Conservation (phyloP, 768 basidiomycete species). For the Amanita polypyramis region DNA sequence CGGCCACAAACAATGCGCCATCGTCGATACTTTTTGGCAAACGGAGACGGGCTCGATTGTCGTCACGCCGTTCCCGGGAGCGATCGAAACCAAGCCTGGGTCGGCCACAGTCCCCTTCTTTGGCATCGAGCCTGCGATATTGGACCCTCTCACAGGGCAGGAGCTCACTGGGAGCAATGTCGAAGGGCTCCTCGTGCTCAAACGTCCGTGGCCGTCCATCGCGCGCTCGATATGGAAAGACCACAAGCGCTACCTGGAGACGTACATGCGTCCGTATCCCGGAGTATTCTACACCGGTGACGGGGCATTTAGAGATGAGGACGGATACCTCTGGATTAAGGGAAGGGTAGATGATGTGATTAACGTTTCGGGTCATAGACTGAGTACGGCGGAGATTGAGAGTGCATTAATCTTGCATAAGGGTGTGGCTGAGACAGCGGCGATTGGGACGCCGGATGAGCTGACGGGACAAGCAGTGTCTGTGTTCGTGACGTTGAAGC, state of each 20-base stretch:
- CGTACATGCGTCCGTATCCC: constrained; percentile 66
- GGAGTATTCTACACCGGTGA: constrained; percentile 97
- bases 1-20: constrained; percentile 77
- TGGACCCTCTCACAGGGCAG: constrained; percentile 77
- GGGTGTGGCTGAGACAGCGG: constrained; percentile 95
- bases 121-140: constrained; percentile 80
- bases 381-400: constrained; percentile 97
- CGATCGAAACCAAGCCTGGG: constrained; percentile 92
- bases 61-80: constrained; percentile 92
- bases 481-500: constrained; percentile 91
- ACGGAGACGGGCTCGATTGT: constrained; percentile 97
- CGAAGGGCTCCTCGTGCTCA: constrained; percentile 84
- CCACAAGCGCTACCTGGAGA: constrained; percentile 69
- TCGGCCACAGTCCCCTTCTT: constrained; percentile 98
- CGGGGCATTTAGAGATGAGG: constrained; percentile 86
- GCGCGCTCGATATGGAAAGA: constrained; percentile 89
- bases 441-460: constrained; percentile 80
- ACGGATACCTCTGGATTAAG: constrained; percentile 99
- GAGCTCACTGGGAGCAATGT: constrained; percentile 72
- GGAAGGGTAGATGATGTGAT: constrained; percentile 97
- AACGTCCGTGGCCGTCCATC: constrained; percentile 89
- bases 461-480: constrained; percentile 90
- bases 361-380: constrained; percentile 94
- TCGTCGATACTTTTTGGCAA: constrained; percentile 96
- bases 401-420: constrained; percentile 90